Evolutionary conservation across 176 grass and related monocot genomes (phyloP).

Genomic region (Oryza punctata): DNA sequence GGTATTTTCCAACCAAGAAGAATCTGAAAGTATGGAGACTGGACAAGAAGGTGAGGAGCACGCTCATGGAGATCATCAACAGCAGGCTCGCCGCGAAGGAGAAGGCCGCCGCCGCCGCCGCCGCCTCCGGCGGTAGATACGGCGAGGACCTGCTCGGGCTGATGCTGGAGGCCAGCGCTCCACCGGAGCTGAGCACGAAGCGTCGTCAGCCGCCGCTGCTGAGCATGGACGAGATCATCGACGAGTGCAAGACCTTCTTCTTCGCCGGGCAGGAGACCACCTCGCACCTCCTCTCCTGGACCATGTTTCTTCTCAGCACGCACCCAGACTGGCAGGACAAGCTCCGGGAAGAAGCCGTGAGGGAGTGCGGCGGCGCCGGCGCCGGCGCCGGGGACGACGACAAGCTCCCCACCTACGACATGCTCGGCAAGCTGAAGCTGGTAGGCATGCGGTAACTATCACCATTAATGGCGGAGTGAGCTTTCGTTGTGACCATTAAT

Average conservation of each 20-base stretch:
- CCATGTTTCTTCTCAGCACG: conserved; percentile 49
- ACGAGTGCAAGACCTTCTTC: conserved; percentile 66
- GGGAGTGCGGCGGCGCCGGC: conserved; percentile 32
- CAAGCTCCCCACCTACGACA: conserved; percentile 22
- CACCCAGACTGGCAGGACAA: conserved; percentile 54
- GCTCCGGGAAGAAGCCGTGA: conserved; percentile 47
- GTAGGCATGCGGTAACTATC: neutral
- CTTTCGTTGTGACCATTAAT: neutral
- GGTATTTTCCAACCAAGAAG: conserved; percentile 38
- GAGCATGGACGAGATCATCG: conserved; percentile 54
- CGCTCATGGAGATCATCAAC: conserved; percentile 36
- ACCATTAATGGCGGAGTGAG: neutral
- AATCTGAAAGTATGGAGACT: conserved; percentile 42
- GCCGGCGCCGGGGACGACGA: neutral
- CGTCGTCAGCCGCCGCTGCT: neutral
- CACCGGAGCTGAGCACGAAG: conserved; percentile 12
- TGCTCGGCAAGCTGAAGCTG: conserved; percentile 48
- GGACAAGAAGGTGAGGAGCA: conserved; percentile 34
- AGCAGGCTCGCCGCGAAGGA: conserved; percentile 30
- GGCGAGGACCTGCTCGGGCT: conserved; percentile 53
- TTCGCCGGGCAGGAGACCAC: conserved; percentile 60
- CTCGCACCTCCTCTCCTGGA: conserved; percentile 51
- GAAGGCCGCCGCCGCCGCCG: no score
- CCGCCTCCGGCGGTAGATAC: conserved; percentile 35
- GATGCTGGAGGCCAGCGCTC: conserved; percentile 48